Percentiles rank a stretch among this genome's conserved stretches.
phyloP scores from a whole-genome alignment of 768 basidiomycete species.

The Krasilnikovozyma curviuscula region DNA sequence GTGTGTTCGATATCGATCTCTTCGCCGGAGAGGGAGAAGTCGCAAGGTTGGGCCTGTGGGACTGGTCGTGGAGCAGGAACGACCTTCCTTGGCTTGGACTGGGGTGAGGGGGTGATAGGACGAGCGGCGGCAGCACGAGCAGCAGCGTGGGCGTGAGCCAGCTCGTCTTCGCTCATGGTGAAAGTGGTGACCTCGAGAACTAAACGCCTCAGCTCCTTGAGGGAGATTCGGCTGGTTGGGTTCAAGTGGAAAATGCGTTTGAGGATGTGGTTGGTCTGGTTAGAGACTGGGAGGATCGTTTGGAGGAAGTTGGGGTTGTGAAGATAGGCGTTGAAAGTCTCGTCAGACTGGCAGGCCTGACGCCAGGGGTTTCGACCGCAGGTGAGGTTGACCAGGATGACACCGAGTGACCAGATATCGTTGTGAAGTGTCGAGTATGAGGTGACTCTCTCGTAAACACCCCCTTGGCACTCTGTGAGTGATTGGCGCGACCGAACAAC shows the following conservation, averaged over 20 bases:
- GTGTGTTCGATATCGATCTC: too few relatives aligned
- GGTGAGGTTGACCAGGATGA: conserved; percentile 55
- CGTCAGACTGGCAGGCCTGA: conserved; percentile 41
- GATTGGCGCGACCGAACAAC: neutral
- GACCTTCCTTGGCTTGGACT: too few relatives aligned
- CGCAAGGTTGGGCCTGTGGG: too few relatives aligned
- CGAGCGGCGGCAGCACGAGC: conserved; percentile 5
- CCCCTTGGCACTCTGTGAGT: conserved; percentile 35
- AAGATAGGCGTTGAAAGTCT: conserved; percentile 61
- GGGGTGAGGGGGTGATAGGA: too few relatives aligned
- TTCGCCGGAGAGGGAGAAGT: too few relatives aligned
- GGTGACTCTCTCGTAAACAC: conserved; percentile 29
- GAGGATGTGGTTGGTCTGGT: conserved; percentile 43
- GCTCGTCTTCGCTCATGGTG: conserved; percentile 10
- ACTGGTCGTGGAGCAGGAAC: too few relatives aligned
- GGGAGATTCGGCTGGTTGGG: conserved; percentile 41
- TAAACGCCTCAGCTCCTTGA: conserved; percentile 40
- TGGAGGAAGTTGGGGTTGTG: conserved; percentile 45
- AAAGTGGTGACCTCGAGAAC: conserved; percentile 26
- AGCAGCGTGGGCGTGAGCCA: neutral
- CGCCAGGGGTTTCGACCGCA: conserved; percentile 62
- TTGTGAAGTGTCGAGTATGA: conserved; percentile 58
- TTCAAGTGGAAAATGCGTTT: conserved; percentile 53
- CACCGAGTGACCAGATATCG: conserved; percentile 91
- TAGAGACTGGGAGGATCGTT: conserved; percentile 52